Evolutionary conservation across 306 rosid genomes (phyloP), one percentile per base, ranked within the genome.

Genomic region (Mimosa pudica): DNA sequence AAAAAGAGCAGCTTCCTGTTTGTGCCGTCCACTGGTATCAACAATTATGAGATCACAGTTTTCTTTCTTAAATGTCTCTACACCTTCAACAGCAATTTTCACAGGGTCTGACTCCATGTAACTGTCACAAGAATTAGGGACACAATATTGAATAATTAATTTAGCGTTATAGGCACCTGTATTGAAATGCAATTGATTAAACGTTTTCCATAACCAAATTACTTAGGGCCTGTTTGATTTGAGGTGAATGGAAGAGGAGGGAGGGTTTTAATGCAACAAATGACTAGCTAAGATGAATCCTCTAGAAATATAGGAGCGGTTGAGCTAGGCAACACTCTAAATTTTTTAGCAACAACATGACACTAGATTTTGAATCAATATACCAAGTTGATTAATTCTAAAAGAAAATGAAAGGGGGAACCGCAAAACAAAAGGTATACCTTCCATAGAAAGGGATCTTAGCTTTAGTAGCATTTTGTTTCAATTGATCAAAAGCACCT

Each of bases 391-490:
- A n/a, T 52, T 45, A 71, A 47, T 18, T 33, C 67, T 79, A 82
- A 57, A 24, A 24, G 18, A 57, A 14, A 57, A 57, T 24, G 30
- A 8, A n/a, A 1, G n/a, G n/a, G 7, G 9, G 61, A 81, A 75
- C 46, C 5, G 57, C 4, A 70, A 83, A 58, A 38, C 3, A 24
- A 24, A 24, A 24, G 38, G 17, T 72, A 75, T 88, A 94, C 97
- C 98, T 95, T 81, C 98, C 98, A 62, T 92, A 95, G 81, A 95
- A 92, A 63, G 98, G 98, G 83, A 95, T 91, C 84, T 95, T 92
- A 17, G 97, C 96, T 88, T 92, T 91, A 47, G 89, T 89, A 1
- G 95, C 91, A 63, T 90, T 90, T 78, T 90, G 94, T 79, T 86
- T 90, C 83, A 90, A 69, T 83, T 90, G 94, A 88, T 88, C 94